Evolutionary conservation across 129 eudicot species (phyloP).

Genomic region (Glebionis coronaria): DNA sequence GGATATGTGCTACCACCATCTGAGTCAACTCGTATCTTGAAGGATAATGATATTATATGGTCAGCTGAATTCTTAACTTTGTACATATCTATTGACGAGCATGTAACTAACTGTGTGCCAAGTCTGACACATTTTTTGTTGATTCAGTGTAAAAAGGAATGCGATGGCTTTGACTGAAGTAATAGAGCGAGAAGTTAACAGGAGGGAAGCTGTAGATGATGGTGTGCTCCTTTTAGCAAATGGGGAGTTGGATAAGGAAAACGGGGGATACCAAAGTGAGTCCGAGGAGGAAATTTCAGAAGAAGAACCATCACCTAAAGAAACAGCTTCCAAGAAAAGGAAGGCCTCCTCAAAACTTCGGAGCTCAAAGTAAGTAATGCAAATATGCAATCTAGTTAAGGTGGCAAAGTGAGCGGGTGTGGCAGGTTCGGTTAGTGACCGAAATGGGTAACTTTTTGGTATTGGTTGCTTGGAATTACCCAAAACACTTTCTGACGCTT

Average conservation of each 20-base stretch:
- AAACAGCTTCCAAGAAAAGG: constrained; percentile 58
- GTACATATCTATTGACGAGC: constrained; percentile 11
- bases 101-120: constrained; percentile 15
- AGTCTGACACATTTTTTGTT: constrained; percentile 19
- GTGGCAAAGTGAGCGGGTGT: background rate
- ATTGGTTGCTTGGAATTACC: no score
- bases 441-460: no score
- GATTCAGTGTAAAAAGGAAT: constrained; percentile 68
- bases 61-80: constrained; percentile 30
- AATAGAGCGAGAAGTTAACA: constrained; percentile 30
- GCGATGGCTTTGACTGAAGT: constrained; percentile 23
- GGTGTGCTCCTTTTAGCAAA: constrained; percentile 68
- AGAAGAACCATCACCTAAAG: constrained; percentile 36
- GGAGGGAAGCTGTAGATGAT: constrained; percentile 44
- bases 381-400: constrained; percentile 2
- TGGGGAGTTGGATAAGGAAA: constrained; percentile 81
- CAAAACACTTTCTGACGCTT: no score
- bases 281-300: constrained; percentile 39
- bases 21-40: constrained; percentile 66
- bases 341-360: constrained; percentile 49
- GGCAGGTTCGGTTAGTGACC: background rate
- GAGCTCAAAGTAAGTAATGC: constrained; percentile 57
- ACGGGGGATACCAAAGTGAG: constrained; percentile 74
- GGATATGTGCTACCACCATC: constrained; percentile 88
- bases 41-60: constrained; percentile 88